phyloP scores from a whole-genome alignment of 495 filamentous ascomycete genomes.

The Talaromyces proteolyticus region DNA sequence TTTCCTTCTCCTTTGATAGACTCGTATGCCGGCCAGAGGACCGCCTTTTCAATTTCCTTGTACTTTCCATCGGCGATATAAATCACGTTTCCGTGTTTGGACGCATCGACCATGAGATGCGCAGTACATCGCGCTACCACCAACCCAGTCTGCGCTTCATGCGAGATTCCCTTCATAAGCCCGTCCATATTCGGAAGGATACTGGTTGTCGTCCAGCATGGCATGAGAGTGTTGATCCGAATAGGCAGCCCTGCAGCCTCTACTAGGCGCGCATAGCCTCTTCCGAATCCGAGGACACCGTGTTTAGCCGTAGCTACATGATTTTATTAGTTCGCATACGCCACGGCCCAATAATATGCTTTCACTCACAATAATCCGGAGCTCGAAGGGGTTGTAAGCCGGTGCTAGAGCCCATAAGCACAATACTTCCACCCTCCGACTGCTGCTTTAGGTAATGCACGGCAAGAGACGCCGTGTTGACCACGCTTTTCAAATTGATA shows the following conservation, averaged over 20 bases:
- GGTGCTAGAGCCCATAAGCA: slow-evolving; percentile 30
- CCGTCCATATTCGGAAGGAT: slow-evolving; percentile 19
- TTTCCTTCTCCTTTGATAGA: neutral
- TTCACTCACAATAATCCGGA: slow-evolving; percentile 21
- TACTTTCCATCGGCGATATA: slow-evolving; percentile 32
- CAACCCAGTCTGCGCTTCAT: slow-evolving; percentile 21
- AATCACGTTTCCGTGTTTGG: slow-evolving; percentile 29
- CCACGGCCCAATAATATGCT: neutral
- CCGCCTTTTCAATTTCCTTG: slow-evolving; percentile 29
- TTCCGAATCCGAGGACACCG: slow-evolving; percentile 28
- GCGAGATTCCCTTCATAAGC: slow-evolving; percentile 12
- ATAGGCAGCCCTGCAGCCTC: slow-evolving; percentile 11
- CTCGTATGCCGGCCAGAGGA: neutral
- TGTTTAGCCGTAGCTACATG: slow-evolving; percentile 27
- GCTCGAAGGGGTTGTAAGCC: slow-evolving; percentile 31
- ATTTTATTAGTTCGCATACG: neutral
- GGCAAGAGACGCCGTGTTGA: slow-evolving; percentile 33
- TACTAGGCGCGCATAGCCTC: slow-evolving; percentile 16
- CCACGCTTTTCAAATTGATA: slow-evolving; percentile 34
- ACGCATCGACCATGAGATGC: slow-evolving; percentile 25
- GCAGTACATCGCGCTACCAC: slow-evolving; percentile 33
- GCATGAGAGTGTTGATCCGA: slow-evolving; percentile 33
- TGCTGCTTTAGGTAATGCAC: slow-evolving; percentile 31
- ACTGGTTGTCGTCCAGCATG: slow-evolving; percentile 36
- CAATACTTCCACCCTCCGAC: slow-evolving; percentile 26